These are phyloP conservation scores for Pseudopithomyces maydicus DNA, from an alignment of 2,329 filamentous ascomycete genomes.

Conservation along the genomic window DNA sequence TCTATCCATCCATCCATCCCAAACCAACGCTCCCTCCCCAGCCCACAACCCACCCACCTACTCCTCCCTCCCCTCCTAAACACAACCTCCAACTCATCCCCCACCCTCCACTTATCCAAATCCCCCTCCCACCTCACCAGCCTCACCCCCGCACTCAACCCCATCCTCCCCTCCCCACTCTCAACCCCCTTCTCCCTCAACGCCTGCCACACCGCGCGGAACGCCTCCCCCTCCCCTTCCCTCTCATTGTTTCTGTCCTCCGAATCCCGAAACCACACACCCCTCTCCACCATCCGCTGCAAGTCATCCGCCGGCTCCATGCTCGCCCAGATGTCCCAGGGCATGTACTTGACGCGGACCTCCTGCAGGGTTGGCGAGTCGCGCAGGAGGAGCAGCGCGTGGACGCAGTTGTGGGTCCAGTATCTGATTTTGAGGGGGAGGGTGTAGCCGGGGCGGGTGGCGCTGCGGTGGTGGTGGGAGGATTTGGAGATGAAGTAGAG, in stretches of 20 bases:
- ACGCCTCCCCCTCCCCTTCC: constrained; percentile 38
- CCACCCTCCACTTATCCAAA: constrained; percentile 34
- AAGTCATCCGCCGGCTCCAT: constrained; percentile 41
- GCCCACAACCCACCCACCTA: too few species aligned
- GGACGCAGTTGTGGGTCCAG: constrained; percentile 37
- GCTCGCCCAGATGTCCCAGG: constrained; percentile 41
- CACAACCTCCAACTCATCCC: constrained; percentile 41
- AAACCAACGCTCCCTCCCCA: too few species aligned
- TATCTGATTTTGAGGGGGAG: constrained; percentile 40
- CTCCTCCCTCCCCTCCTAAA: constrained; percentile 22
- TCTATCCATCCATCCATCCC: too few species aligned
- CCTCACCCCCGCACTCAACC: constrained; percentile 19
- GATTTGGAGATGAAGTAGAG: constrained; percentile 39
- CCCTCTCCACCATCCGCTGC: constrained; percentile 27
- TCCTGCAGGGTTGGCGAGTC: constrained; percentile 17
- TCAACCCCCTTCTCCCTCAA: constrained; percentile 20
- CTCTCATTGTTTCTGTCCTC: constrained; percentile 23
- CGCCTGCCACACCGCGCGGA: constrained; percentile 32
- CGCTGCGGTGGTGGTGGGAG: constrained; percentile 25
- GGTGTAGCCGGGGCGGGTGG: constrained; percentile 25
- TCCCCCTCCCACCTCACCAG: constrained; percentile 39
- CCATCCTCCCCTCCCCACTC: constrained; percentile 16
- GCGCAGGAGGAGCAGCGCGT: constrained; percentile 34
- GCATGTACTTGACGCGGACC: constrained; percentile 36
- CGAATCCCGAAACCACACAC: constrained; percentile 33